A percentile compares a stretch with the other conserved stretches of the same genome.
phyloP scores from a whole-genome alignment of 768 basidiomycete species.

The Rhizopogon vesiculosus region DNA sequence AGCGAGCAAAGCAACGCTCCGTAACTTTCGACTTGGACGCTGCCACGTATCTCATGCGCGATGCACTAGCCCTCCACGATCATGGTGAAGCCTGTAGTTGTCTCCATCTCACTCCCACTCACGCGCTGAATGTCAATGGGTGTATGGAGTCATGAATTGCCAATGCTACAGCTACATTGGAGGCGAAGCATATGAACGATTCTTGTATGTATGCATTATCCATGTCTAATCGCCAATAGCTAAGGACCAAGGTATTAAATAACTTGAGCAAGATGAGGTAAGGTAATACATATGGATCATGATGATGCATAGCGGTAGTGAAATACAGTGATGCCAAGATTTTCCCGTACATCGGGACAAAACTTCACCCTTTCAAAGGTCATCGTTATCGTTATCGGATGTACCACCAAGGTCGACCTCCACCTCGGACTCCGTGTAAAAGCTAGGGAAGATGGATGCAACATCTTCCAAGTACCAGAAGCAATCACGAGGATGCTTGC shows the following conservation, averaged over 20 bases:
- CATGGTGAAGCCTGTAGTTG: too few species aligned
- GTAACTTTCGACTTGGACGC: too few species aligned
- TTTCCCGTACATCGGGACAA: not conserved
- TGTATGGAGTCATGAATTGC: too few species aligned
- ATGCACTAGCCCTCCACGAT: too few species aligned
- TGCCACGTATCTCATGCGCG: too few species aligned
- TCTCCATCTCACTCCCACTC: too few species aligned
- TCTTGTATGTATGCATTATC: not conserved
- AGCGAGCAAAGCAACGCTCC: too few species aligned
- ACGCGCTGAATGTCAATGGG: too few species aligned
- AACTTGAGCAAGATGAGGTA: not conserved
- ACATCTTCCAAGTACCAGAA: slow-evolving; percentile 61
- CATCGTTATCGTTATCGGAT: not conserved
- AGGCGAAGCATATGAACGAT: too few species aligned
- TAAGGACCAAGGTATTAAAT: not conserved
- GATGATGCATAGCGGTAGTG: too few species aligned
- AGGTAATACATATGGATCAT: not conserved
- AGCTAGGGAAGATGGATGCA: slow-evolving; percentile 47
- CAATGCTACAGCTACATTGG: too few species aligned
- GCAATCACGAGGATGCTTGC: slow-evolving; percentile 11
- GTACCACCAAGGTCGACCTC: not conserved
- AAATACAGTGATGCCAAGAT: not conserved
- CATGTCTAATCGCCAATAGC: not conserved
- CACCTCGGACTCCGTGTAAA: slow-evolving; percentile 24
- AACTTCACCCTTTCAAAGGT: not conserved